Percentiles rank a stretch among this genome's conserved stretches.
These are phyloP conservation scores for Artomyces pyxidatus DNA, from an alignment of 768 basidiomycete genomes.

Conservation along the genomic window DNA sequence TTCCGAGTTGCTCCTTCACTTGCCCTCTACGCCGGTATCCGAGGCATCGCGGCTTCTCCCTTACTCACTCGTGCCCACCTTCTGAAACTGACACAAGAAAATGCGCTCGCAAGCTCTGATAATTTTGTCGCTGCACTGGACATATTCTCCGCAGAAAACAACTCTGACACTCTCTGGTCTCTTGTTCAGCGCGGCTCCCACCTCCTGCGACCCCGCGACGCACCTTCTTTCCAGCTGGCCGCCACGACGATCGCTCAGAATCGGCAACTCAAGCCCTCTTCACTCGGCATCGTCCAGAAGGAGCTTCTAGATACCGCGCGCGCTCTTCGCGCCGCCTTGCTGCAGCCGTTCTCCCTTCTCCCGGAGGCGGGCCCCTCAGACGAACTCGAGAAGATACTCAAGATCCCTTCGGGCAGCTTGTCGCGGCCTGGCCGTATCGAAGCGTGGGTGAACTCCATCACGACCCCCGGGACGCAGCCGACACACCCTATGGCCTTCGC, in stretches of 20 bases:
- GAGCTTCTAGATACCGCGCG: slow-evolving; percentile 42
- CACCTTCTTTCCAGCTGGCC: slow-evolving; percentile 36
- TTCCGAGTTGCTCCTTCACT: slow-evolving; percentile 46
- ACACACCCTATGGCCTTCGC: slow-evolving; percentile 53
- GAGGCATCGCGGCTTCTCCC: slow-evolving; percentile 26
- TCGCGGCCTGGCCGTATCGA: slow-evolving; percentile 41
- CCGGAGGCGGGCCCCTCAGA: slow-evolving; percentile 30
- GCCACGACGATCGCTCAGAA: slow-evolving; percentile 31
- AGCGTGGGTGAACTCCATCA: slow-evolving; percentile 42
- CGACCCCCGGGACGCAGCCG: slow-evolving; percentile 29
- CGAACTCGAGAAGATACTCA: slow-evolving; percentile 39
- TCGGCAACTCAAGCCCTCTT: slow-evolving; percentile 19
- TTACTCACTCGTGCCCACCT: slow-evolving; percentile 18
- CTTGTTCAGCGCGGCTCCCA: slow-evolving; percentile 41
- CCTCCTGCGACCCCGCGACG: slow-evolving; percentile 56
- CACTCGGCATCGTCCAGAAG: slow-evolving; percentile 38
- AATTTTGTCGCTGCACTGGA: slow-evolving; percentile 48
- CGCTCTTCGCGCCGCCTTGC: slow-evolving; percentile 36
- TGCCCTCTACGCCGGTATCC: slow-evolving; percentile 36
- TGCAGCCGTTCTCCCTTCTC: slow-evolving; percentile 39
- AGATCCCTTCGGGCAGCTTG: slow-evolving; percentile 29
- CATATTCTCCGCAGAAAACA: slow-evolving; percentile 34
- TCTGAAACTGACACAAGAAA: slow-evolving; percentile 25
- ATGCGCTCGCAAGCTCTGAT: slow-evolving; percentile 43
- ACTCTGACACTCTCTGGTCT: slow-evolving; percentile 26